Evolutionary conservation across 2,329 filamentous ascomycete genomes (phyloP).

Genomic region (Chaetomium sp.): DNA sequence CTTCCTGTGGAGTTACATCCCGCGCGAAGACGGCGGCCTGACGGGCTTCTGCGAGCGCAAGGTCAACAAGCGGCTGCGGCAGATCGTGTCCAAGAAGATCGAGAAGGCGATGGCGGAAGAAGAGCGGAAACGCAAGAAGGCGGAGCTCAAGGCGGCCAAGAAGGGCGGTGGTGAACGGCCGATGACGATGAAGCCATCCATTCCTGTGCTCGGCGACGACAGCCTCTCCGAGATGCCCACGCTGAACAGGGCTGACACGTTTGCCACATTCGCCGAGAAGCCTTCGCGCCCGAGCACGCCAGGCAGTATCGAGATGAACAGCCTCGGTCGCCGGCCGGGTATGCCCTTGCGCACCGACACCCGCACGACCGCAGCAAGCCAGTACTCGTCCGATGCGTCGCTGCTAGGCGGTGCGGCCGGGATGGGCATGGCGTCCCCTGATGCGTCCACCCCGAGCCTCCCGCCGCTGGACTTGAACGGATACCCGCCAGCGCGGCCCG

Average conservation of each 20-base stretch:
- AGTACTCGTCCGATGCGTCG: conserved; percentile 27
- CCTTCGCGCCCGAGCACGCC: conserved; percentile 53
- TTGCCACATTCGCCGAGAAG: conserved; percentile 56
- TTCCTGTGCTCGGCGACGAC: conserved; percentile 51
- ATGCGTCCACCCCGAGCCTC: conserved; percentile 26
- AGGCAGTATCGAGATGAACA: conserved; percentile 45
- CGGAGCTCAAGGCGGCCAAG: conserved; percentile 44
- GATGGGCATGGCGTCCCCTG: conserved; percentile 24
- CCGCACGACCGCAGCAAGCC: conserved; percentile 18
- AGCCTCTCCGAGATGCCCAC: conserved; percentile 54
- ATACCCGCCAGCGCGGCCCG: conserved; percentile 20
- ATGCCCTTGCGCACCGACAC: conserved; percentile 33
- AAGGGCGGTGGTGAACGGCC: conserved; percentile 48
- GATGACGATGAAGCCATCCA: conserved; percentile 55
- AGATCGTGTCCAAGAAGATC: conserved; percentile 79
- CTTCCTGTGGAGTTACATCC: conserved; percentile 91
- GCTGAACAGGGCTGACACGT: conserved; percentile 53
- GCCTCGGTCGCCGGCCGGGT: conserved; percentile 46
- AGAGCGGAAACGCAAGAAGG: conserved; percentile 51
- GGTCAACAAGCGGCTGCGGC: conserved; percentile 76
- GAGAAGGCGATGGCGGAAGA: conserved; percentile 83
- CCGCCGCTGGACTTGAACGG: conserved; percentile 17
- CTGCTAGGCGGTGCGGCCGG: conserved; percentile 29
- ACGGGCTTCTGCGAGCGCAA: conserved; percentile 85
- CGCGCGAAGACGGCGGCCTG: conserved; percentile 70